Evolutionary conservation across 1,284 basidiomycete species (phyloP).

Genomic region (Nidula niveotomentosa): DNA sequence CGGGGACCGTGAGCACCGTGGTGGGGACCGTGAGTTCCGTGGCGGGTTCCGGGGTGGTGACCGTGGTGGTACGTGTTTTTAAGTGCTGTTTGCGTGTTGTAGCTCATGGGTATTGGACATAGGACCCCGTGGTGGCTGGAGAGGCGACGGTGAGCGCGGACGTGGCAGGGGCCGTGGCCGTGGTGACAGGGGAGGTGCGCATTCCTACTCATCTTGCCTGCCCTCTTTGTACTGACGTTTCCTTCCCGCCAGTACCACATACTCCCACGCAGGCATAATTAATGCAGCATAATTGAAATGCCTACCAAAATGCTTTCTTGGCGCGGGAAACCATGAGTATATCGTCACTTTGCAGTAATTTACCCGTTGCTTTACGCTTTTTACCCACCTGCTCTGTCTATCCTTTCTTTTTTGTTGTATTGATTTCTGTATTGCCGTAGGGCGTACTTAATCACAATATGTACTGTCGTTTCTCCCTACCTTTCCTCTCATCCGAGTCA

Average conservation of each 20-base stretch:
- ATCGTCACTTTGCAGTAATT: background rate
- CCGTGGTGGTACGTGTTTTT: constrained; percentile 9
- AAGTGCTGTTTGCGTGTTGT: background rate
- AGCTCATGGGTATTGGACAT: background rate
- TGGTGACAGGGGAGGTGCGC: constrained; percentile 23
- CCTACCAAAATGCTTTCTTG: too few relatives aligned
- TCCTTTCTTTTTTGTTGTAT: background rate
- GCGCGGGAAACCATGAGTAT: background rate
- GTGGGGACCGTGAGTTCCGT: constrained; percentile 1
- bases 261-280: too few relatives aligned
- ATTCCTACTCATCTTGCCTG: background rate
- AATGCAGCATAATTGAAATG: too few relatives aligned
- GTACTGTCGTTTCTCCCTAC: background rate
- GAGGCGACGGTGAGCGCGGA: constrained; percentile 28
- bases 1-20: constrained; percentile 11
- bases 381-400: background rate
- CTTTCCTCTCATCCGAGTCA: background rate
- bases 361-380: background rate
- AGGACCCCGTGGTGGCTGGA: constrained; percentile 19
- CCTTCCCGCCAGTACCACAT: background rate
- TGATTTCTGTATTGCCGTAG: background rate
- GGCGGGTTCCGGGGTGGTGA: constrained; percentile 6
- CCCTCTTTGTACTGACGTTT: background rate
- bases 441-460: background rate
- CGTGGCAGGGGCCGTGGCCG: constrained; percentile 17